Evolutionary conservation across 208 protist genomes (phyloP), one percentile per base, ranked within the genome.

Genomic region (Trypanosoma cruzi): DNA sequence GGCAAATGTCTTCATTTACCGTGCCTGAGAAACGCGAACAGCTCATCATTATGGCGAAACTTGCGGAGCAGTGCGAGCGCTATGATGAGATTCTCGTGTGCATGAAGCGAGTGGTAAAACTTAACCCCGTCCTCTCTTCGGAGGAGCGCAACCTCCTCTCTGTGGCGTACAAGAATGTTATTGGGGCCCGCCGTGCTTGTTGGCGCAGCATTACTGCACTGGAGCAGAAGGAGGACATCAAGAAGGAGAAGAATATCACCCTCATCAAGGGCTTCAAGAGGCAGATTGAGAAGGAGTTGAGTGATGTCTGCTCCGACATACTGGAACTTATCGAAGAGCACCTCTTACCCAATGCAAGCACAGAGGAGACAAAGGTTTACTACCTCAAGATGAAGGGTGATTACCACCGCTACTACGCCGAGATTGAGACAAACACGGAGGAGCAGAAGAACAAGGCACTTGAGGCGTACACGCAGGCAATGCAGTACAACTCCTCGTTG

Each of bases 91-190:
- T 99, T 85, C 97, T 99, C 32, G 81, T 99, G 36, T 93, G 91
- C 64, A 99, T 99, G 97, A 99, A 99, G 79, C 92, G 94, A 40
- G 96, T 99, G 29, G 97, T 98, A 34, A 88, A 95, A 75, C 63
- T 98, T 24, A 93, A 93, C 80, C 68, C 91, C 58, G 90, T 99
- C 77, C 94, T 99, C 20, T 93, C 92, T 32, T 93, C 97, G 81
- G 99, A 99, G 87, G 99, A 99, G 85, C 89, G 99, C 75, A 99
- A 99, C 78, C 89, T 99, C 4, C 95, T 99, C 42, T 99, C 99
- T n/a, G 99, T 99, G 29, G 99, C 99, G 24, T 99, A 99, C 94
- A 99, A 99, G 90, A 99, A 99, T 84, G 97, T 99, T 56, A 99
- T 99, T 86, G 99, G 99, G 66, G 86, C 98, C 24, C 94, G 98